phyloP scores from a whole-genome alignment of 176 grass and related monocot species.

The Secale cereale region DNA sequence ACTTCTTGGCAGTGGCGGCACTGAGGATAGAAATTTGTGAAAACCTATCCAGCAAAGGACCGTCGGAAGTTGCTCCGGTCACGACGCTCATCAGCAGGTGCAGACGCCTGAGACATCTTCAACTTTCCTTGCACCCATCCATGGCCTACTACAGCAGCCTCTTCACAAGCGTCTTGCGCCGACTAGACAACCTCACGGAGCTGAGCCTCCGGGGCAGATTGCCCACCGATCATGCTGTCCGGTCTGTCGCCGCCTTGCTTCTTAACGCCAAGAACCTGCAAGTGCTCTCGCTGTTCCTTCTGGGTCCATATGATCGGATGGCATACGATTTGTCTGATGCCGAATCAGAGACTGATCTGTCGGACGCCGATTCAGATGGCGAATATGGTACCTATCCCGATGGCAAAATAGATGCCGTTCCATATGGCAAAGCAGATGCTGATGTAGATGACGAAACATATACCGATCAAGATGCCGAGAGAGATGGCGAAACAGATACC shows the following conservation, averaged over 20 bases:
- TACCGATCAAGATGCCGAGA: neutral
- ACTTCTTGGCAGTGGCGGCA: neutral
- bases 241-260: neutral
- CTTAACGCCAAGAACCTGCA: neutral
- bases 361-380: no score
- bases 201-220: constrained; percentile 28
- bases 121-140: neutral
- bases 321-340: neutral
- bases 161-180: neutral
- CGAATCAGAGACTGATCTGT: neutral
- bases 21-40: neutral
- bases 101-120: neutral
- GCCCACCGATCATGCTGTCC: neutral
- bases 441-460: neutral
- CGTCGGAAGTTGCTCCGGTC: neutral
- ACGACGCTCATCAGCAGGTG: neutral
- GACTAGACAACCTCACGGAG: neutral
- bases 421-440: neutral
- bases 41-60: neutral
- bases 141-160: neutral
- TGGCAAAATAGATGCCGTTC: neutral
- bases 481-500: neutral
- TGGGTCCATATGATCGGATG: neutral
- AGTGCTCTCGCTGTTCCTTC: neutral
- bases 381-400: neutral